A percentile compares a stretch with the other conserved stretches of the same genome.
Conservation (phyloP, 805 yeast genomes). For the Wickerhamomyces chaumierensis region DNA sequence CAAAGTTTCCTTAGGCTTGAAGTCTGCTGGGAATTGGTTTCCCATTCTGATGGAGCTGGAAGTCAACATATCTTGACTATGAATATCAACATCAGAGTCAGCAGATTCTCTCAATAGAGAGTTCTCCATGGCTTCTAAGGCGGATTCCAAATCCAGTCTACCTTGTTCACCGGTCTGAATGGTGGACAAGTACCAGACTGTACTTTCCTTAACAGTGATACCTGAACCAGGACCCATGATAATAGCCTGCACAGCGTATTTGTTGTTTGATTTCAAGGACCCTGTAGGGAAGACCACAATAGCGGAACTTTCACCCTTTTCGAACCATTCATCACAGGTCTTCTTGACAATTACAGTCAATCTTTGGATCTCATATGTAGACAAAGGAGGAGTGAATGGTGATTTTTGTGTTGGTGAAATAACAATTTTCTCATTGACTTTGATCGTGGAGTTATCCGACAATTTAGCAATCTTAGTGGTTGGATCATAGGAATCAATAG, state of each 20-base stretch:
- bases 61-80: conserved; percentile 38
- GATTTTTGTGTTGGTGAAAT: conserved; percentile 51
- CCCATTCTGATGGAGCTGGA: conserved; percentile 80
- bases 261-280: conserved; percentile 53
- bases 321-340: conserved; percentile 87
- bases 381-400: conserved; percentile 20
- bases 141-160: conserved; percentile 67
- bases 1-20: conserved; percentile 69
- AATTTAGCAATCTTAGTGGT: conserved; percentile 55
- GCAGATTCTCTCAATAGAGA: conserved; percentile 73
- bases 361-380: conserved; percentile 53
- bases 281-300: conserved; percentile 88
- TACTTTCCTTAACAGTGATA: conserved; percentile 75
- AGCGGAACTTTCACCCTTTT: conserved; percentile 73
- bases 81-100: conserved; percentile 45
- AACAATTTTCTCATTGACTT: conserved; percentile 70
- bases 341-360: conserved; percentile 75
- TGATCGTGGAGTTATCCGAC: conserved; percentile 64
- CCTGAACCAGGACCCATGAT: conserved; percentile 85
- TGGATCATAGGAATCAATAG: conserved; percentile 54
- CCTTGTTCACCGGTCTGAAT: conserved; percentile 62
- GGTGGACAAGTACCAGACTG: conserved; percentile 84
- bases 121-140: conserved; percentile 68
- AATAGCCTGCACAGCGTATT: conserved; percentile 70
- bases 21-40: conserved; percentile 61